phyloP scores from a whole-genome alignment of 2,329 filamentous ascomycete genomes.

The Coniella vitis region DNA sequence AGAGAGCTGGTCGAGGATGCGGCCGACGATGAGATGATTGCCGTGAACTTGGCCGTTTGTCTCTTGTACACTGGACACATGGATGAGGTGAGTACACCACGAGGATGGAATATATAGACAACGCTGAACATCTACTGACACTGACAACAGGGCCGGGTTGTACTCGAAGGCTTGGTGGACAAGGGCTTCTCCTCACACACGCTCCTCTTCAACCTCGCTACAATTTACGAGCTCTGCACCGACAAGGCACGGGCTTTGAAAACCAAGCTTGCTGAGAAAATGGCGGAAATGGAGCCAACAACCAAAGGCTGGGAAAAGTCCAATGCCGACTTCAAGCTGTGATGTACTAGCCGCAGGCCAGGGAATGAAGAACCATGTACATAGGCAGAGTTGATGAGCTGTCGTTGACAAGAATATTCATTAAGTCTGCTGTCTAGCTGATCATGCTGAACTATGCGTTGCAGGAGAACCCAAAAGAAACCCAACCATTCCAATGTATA shows the following conservation, averaged over 20 bases:
- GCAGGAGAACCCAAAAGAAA: background rate
- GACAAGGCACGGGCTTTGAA: slow-evolving; percentile 69
- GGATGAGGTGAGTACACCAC: slow-evolving; percentile 46
- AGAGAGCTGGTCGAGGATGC: slow-evolving; percentile 35
- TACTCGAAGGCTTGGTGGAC: slow-evolving; percentile 61
- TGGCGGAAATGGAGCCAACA: slow-evolving; percentile 53
- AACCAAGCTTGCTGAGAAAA: slow-evolving; percentile 59
- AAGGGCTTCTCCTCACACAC: slow-evolving; percentile 64
- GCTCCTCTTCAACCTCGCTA: slow-evolving; percentile 81
- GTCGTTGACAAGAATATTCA: too few relatives aligned
- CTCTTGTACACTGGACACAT: slow-evolving; percentile 75
- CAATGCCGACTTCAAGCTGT: slow-evolving; percentile 73
- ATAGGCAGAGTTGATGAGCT: too few relatives aligned
- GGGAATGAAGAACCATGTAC: too few relatives aligned
- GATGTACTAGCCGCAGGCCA: background rate
- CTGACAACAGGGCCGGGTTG: slow-evolving; percentile 48
- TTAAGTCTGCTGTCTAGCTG: too few relatives aligned
- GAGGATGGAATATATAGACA: background rate
- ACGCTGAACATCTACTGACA: slow-evolving; percentile 19
- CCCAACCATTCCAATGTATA: background rate
- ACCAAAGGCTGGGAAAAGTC: slow-evolving; percentile 62
- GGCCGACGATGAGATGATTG: slow-evolving; percentile 58
- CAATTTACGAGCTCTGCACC: slow-evolving; percentile 85
- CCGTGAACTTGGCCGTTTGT: slow-evolving; percentile 78
- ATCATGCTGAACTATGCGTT: background rate